Conservation (phyloP, 768 basidiomycete genomes). For the Phanerochaete carnosa region DNA sequence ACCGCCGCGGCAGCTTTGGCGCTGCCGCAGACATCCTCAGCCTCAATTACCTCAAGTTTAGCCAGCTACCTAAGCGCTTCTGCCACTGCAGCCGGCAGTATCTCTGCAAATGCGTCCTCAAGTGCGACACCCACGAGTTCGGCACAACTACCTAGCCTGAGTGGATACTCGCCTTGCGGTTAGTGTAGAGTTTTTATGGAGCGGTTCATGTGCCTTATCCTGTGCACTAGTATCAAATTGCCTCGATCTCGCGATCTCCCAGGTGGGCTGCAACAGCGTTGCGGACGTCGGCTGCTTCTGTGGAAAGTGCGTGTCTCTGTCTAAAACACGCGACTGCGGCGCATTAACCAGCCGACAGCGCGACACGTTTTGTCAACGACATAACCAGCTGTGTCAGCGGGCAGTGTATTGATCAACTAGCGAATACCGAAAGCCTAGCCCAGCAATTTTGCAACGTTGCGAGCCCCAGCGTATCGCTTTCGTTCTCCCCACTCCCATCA, state of each 20-base stretch:
- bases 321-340: not conserved
- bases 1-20: not conserved
- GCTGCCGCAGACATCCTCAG: not conserved
- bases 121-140: constrained; percentile 1
- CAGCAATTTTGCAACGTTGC: constrained; percentile 15
- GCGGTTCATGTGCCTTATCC: not conserved
- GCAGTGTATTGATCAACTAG: constrained; percentile 5
- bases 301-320: constrained; percentile 6
- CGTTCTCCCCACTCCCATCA: constrained; percentile 8
- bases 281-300: constrained; percentile 15
- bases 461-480: constrained; percentile 13
- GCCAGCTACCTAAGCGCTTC: not conserved
- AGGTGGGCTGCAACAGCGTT: constrained; percentile 13
- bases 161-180: constrained; percentile 13
- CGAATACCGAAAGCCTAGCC: constrained; percentile 10
- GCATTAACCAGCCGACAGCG: not conserved
- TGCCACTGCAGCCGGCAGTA: not conserved
- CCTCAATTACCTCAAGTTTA: not conserved
- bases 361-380: constrained; percentile 6
- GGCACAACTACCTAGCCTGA: not conserved
- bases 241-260: constrained; percentile 7
- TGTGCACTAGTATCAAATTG: constrained; percentile 9
- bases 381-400: constrained; percentile 5
- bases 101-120: not conserved
- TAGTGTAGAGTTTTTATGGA: not conserved